phyloP scores from a whole-genome alignment of 176 grass and related monocot genomes.

The Tillandsia leiboldiana region DNA sequence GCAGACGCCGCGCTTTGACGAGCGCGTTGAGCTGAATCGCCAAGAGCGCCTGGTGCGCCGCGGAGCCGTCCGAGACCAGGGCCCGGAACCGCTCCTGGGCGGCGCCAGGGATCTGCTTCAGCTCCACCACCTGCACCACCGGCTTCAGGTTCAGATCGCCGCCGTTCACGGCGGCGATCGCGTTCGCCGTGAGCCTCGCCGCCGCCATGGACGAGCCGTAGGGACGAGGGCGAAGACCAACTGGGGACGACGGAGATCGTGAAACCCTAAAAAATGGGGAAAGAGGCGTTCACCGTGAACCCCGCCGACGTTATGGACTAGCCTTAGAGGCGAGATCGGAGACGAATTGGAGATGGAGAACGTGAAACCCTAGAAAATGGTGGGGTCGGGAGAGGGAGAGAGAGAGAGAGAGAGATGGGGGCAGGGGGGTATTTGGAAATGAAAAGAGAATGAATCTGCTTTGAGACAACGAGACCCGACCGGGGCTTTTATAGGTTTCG shows the following conservation, averaged over 20 bases:
- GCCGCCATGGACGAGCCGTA: neutral
- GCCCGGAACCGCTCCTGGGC: slow-evolving; percentile 47
- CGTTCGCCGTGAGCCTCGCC: slow-evolving; percentile 48
- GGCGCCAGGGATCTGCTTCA: slow-evolving; percentile 20
- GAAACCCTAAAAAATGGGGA: neutral
- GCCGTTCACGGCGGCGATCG: slow-evolving; percentile 31
- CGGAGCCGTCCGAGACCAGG: slow-evolving; percentile 50
- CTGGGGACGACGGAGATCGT: neutral
- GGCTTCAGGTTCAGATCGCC: slow-evolving; percentile 59
- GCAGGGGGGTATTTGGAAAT: no score
- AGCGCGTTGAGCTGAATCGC: slow-evolving; percentile 49
- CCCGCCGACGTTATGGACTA: slow-evolving; percentile 14
- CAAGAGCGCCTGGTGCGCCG: slow-evolving; percentile 32
- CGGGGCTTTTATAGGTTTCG: no score
- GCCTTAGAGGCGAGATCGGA: neutral
- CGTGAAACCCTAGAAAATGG: neutral
- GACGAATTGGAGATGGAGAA: neutral
- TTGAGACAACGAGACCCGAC: no score
- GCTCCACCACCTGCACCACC: slow-evolving; percentile 55
- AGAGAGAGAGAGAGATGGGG: neutral
- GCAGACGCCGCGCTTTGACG: slow-evolving; percentile 35
- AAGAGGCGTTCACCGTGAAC: slow-evolving; percentile 47
- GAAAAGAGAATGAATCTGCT: no score
- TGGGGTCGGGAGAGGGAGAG: neutral
- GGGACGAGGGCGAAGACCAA: neutral